Evolutionary conservation across 257 asterid genomes (phyloP), one percentile per base, ranked within the genome.

Genomic region (Fraxinus cuspidata): DNA sequence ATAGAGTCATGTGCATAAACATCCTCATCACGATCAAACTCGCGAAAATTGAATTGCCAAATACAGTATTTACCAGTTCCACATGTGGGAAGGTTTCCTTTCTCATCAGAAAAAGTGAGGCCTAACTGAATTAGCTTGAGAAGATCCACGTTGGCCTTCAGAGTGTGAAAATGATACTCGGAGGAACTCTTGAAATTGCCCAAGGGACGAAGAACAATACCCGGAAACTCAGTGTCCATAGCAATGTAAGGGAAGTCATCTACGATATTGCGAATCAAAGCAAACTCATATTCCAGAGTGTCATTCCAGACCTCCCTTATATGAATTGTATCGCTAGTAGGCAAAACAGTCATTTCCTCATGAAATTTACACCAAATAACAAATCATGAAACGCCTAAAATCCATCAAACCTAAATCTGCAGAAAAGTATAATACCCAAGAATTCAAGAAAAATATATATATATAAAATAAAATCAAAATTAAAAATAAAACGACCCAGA

Each of bases 221-320:
- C 64, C 10, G 64, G 64, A 18, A 53, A 53, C 64, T 53, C 64
- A 18, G 64, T 53, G 64, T 53, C 64, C 64, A 53, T 53, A 18
- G 64, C 64, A 53, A 53, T 53, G 64, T 53, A 53, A 5, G 64
- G 64, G 64, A 3, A 53, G 23, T 6, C 64, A 53, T 53, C 64
- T 53, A 53, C 64, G 25, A 53, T 53, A 53, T 65, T 70, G 16
- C 74, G 78, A 42, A 79, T 79, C 66, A 72, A 73, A 38, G 13
- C 74, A 79, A 79, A 79, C 69, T 79, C 78, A 19, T 73, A 13
- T 47, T 79, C 82, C 15, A 73, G 82, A 73, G 73, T 79, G 34
- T 66, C 74, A 49, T 73, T 66, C 82, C 78, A 79, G 25, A 79
- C 82, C 35, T 79, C 82, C 78, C 78, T 79, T 31, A 79, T 73